Evolutionary conservation across 1,284 basidiomycete species (phyloP), one percentile per base, ranked within the genome.

Genomic region (Trametes pubescens): DNA sequence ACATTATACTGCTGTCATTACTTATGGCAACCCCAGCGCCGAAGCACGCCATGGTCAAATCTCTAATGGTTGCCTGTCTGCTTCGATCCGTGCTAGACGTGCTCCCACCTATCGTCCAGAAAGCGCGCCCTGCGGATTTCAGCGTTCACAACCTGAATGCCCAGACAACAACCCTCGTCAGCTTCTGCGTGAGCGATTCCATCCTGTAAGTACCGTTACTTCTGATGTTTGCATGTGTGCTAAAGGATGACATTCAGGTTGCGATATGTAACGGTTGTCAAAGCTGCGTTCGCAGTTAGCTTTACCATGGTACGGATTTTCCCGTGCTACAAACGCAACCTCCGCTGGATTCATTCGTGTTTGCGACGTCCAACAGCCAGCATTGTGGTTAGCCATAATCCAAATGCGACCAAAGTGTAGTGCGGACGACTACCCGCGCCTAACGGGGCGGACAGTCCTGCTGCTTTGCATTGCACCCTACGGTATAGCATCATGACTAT

Each of bases 261-360:
- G 8, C 67, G 65, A 13, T 74, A 74, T 54, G 53, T 71, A 6
- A 74, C 71, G 0, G 67, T 73, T 7, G 69, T 68, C 14, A 74
- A 73, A 48, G 66, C 73, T n/a, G 71, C 72, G 1, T 74, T 71
- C 35, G 61, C 70, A 18, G 69, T 73, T 37, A 73, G 70, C 71
- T 74, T 74, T 60, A 73, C 71, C 8, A 34, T 72, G 60, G 73
- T 74, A 21, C 35, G 69, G 57, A n/a, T 7, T 8, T 8, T 46
- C 13, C 24, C 21, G 49, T 21, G 3, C 18, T 16, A 2, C 6
- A 24, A 14, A 11, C 18, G 1, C 26, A n/a, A 26, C 38, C n/a
- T n/a, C n/a, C n/a, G n/a, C n/a, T n/a, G n/a, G n/a, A n/a, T n/a
- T 43, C 22, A 40, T 21, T 35, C 6, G 10, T 22, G 26, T 22